These are phyloP conservation scores for Alternaria viburni DNA, from an alignment of 2,329 filamentous ascomycete genomes.

Conservation along the genomic window DNA sequence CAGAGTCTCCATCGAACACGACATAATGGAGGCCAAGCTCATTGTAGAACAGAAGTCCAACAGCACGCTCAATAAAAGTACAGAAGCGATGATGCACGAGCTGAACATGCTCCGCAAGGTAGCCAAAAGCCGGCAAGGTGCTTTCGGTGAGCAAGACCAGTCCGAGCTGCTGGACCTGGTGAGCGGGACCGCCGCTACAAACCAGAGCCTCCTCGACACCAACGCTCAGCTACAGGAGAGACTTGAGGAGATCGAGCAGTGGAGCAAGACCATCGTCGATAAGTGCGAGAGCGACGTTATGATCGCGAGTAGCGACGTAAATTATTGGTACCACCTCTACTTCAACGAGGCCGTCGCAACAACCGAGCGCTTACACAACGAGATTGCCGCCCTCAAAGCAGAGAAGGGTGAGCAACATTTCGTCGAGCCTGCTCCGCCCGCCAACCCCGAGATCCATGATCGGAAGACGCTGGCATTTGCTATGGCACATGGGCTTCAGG, in stretches of 20 bases:
- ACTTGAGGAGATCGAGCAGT: background rate
- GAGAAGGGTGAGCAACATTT: background rate
- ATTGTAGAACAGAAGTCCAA: background rate
- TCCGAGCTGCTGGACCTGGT: background rate
- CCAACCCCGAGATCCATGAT: background rate
- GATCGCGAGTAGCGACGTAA: background rate
- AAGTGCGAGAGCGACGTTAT: background rate
- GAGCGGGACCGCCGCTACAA: background rate
- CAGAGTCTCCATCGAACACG: background rate
- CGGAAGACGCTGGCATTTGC: background rate
- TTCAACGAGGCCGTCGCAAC: constrained; percentile 1
- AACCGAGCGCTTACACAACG: background rate
- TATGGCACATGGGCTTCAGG: background rate
- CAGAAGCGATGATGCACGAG: background rate
- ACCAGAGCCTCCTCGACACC: background rate
- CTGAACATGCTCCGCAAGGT: background rate
- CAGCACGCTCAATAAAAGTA: background rate
- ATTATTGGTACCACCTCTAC: background rate
- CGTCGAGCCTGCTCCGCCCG: background rate
- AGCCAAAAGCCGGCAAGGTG: background rate
- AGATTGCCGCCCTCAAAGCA: constrained; percentile 2
- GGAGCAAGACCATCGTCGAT: background rate
- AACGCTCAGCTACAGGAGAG: background rate
- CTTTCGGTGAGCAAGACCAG: background rate
- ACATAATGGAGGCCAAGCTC: background rate